Evolutionary conservation across 2,329 filamentous ascomycete genomes (phyloP).

Genomic region (Waltergamsia citrina): DNA sequence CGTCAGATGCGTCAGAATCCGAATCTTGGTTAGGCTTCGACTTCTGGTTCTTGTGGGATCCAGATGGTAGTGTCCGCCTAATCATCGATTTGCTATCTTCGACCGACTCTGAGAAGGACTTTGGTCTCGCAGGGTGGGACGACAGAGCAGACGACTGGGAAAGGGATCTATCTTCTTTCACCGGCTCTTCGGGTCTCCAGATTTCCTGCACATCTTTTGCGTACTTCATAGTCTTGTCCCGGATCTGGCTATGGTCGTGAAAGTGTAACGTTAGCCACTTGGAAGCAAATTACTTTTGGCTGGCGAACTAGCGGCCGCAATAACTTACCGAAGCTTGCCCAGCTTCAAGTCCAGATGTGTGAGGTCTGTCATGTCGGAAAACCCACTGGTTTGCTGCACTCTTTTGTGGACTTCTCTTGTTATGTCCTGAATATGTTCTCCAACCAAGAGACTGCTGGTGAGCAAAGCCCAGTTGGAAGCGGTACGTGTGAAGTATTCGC

Average conservation of each 20-base stretch:
- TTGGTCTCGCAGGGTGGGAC: too few relatives aligned
- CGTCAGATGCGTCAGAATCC: slow-evolving; percentile 16
- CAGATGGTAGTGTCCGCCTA: background rate
- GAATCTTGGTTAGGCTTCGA: slow-evolving; percentile 11
- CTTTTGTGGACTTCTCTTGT: slow-evolving; percentile 16
- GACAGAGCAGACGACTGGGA: background rate
- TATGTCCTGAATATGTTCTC: slow-evolving; percentile 19
- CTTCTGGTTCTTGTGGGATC: slow-evolving; percentile 4
- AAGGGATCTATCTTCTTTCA: background rate
- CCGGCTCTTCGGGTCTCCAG: slow-evolving; percentile 14
- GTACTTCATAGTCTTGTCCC: slow-evolving; percentile 21
- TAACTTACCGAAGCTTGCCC: slow-evolving; percentile 21
- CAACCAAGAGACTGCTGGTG: slow-evolving; percentile 21
- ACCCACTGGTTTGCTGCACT: slow-evolving; percentile 11
- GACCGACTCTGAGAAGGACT: too few relatives aligned
- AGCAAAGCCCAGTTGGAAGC: slow-evolving; percentile 21
- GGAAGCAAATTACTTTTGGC: background rate
- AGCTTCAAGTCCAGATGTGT: slow-evolving; percentile 20
- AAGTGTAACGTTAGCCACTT: slow-evolving; percentile 4
- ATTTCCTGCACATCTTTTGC: slow-evolving; percentile 21
- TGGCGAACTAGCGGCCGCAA: background rate
- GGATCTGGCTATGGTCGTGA: slow-evolving; percentile 20
- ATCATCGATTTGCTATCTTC: background rate
- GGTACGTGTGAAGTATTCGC: slow-evolving; percentile 24
- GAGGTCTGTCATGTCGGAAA: slow-evolving; percentile 18